phyloP scores from a whole-genome alignment of 352 stramenopile species.

The Peronospora destructor region DNA sequence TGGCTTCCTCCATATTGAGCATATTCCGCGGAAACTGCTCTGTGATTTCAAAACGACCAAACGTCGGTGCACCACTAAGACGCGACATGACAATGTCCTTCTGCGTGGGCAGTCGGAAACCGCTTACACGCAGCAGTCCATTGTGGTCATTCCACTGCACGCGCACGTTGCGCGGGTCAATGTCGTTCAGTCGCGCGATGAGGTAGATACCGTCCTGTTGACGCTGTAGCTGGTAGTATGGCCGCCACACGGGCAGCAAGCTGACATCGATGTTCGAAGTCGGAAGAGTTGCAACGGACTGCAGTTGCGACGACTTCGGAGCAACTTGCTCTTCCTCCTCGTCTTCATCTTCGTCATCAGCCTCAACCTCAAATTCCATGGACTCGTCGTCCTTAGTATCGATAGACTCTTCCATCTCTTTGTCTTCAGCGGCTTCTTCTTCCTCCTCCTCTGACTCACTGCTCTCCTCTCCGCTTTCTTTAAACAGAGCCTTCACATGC shows the following conservation, averaged over 20 bases:
- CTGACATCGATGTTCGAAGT: conserved; percentile 16
- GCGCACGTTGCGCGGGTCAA: conserved; percentile 29
- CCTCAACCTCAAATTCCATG: conserved; percentile 15
- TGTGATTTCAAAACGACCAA: conserved; percentile 59
- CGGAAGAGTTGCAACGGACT: neutral
- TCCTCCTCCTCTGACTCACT: conserved; percentile 6
- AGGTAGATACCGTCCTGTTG: conserved; percentile 41
- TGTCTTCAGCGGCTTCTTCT: conserved; percentile 10
- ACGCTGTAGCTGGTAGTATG: conserved; percentile 57
- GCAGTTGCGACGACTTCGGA: conserved; percentile 3
- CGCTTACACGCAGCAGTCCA: conserved; percentile 38
- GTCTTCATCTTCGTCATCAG: neutral
- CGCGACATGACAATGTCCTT: conserved; percentile 51
- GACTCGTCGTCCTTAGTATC: conserved; percentile 16
- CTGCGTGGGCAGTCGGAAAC: conserved; percentile 46
- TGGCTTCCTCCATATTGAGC: conserved; percentile 47
- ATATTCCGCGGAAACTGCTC: conserved; percentile 42
- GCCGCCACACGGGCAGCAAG: conserved; percentile 43
- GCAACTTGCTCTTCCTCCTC: conserved; percentile 10
- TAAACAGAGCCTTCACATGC: conserved; percentile 22
- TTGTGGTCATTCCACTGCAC: conserved; percentile 39
- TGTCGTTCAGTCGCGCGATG: conserved; percentile 26
- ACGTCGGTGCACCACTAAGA: conserved; percentile 47
- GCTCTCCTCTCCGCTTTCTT: conserved; percentile 13
- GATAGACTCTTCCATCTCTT: conserved; percentile 9